These are phyloP conservation scores for Termitomyces sp. DNA, from an alignment of 768 basidiomycete genomes.

Conservation along the genomic window DNA sequence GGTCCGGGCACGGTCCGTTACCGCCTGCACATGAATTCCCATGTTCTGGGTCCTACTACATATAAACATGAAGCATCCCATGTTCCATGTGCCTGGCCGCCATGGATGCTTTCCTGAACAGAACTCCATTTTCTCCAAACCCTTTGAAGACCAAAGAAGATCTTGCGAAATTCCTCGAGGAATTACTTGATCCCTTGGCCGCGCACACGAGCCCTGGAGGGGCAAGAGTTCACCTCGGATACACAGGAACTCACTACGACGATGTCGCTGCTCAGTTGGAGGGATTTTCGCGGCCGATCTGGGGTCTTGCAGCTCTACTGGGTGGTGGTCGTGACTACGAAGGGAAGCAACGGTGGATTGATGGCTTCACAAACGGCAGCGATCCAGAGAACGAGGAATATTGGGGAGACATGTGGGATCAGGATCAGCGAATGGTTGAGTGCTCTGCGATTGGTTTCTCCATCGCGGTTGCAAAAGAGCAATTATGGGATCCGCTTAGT, in stretches of 20 bases:
- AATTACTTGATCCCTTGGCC: slow-evolving; percentile 63
- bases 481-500: slow-evolving; percentile 61
- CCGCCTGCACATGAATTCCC: neutral
- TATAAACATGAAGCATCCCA: neutral
- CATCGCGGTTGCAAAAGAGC: slow-evolving; percentile 60
- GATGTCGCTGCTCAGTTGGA: slow-evolving; percentile 71
- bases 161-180: slow-evolving; percentile 50
- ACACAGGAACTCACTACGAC: slow-evolving; percentile 72
- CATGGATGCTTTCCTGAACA: slow-evolving; percentile 33
- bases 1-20: slow-evolving; percentile 14
- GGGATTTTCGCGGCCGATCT: slow-evolving; percentile 73
- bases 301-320: slow-evolving; percentile 68
- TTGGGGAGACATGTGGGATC: slow-evolving; percentile 73
- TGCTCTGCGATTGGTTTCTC: slow-evolving; percentile 76
- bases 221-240: slow-evolving; percentile 64
- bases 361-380: slow-evolving; percentile 67
- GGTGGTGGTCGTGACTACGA: slow-evolving; percentile 61
- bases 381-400: slow-evolving; percentile 65
- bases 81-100: neutral
- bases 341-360: slow-evolving; percentile 59
- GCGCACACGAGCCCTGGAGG: slow-evolving; percentile 72
- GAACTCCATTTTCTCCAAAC: slow-evolving; percentile 51
- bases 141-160: slow-evolving; percentile 60
- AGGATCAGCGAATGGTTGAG: slow-evolving; percentile 82
- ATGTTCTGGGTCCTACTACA: too few species aligned